A percentile compares a stretch with the other conserved stretches of the same genome.
phyloP scores from a whole-genome alignment of 139 green algal genomes.

The Coelastrella sp. region DNA sequence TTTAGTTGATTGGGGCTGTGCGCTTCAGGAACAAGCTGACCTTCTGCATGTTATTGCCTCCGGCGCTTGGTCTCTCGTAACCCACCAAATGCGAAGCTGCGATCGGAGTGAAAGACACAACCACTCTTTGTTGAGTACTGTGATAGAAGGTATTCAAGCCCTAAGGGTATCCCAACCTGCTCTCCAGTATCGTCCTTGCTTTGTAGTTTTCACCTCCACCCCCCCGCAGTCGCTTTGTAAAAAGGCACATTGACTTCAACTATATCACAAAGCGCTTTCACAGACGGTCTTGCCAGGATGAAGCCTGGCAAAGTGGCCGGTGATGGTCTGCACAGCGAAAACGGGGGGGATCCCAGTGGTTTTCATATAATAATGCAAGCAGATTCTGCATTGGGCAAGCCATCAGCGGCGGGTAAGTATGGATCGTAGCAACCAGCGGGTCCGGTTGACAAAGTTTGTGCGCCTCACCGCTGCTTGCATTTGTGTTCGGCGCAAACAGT shows the following conservation, averaged over 20 bases:
- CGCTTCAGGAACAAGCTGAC: neutral
- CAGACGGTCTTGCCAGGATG: neutral
- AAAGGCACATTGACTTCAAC: neutral
- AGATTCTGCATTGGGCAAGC: neutral
- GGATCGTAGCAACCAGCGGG: no score
- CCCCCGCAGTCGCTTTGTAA: no score
- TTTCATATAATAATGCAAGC: conserved; percentile 3
- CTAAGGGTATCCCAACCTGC: no score
- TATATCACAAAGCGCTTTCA: neutral
- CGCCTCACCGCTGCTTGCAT: no score
- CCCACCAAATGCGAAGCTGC: neutral
- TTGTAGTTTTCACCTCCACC: no score
- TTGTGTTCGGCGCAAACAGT: no score
- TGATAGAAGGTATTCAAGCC: neutral
- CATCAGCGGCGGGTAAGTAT: neutral
- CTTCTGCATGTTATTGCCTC: neutral
- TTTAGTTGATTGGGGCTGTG: neutral
- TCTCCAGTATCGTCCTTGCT: no score
- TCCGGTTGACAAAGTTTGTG: no score
- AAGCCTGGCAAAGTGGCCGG: neutral
- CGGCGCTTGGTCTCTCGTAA: neutral
- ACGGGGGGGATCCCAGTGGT: neutral
- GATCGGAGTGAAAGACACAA: neutral
- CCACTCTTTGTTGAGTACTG: neutral
- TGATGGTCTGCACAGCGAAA: neutral